Base-by-base conservation (phyloP, 108 stramenopile genomes). In the Cyclostephanos tholiformis region DNA sequence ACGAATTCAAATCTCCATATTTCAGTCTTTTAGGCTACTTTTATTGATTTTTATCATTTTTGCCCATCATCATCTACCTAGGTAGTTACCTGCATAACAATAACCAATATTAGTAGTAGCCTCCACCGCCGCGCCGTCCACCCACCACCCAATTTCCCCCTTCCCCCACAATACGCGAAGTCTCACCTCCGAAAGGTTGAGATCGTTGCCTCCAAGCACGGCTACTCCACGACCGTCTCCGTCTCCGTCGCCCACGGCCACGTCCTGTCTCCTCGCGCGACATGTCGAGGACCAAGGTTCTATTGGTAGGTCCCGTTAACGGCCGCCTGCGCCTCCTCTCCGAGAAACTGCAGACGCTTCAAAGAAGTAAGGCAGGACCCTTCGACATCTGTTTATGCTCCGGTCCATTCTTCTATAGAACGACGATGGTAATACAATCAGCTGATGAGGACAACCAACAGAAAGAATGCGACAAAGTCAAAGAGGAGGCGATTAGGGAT, bases 321-420 rank as follows among this genome's bases (percentile, higher is more conserved):
- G 89, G 85, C 9, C 70, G 85, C 4, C 62, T 91, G 9, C 53
- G 67, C 19, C 83, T 79, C 19, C 75, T 92, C 38, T 46, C 65
- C 0, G 72, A 74, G 43, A 92, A 92, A 56, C 60, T 92, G 23
- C 69, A 58, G 32, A 53, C 84, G 8, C 73, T 94, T 26, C 87
- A 94, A 71, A 61, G 65, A 13, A 87, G 88, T 76, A 91, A 91
- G 71, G 93, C 93, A 0, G 93, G 93, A 16, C 93, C 93, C 2
- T 94, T 94, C 65, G 91, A 94, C 67, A 79, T 80, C 58, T 89
- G 87, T 48, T 82, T 94, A 49, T 85, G 87, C 53, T 85, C 89
- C 41, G 93, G 91, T 55, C 69, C 82, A n/a, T 82, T 84, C 65
- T 89, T 76, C 46, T 35, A 17, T 60, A 50, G 36, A 53, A 48